Conservation (phyloP, 345 rosid species). For the Durio zibethinus region DNA sequence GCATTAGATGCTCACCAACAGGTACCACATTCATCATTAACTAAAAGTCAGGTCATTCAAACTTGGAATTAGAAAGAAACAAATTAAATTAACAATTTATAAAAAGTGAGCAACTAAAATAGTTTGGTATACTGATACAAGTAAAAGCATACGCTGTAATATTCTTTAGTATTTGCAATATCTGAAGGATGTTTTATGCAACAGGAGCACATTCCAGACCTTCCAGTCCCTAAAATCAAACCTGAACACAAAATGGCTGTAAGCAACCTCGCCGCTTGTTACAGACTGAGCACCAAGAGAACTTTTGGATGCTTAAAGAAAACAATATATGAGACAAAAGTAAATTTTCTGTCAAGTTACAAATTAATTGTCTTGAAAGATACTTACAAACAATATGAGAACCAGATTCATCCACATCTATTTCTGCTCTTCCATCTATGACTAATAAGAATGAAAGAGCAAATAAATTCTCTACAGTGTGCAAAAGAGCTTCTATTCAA, state of each 20-base stretch:
- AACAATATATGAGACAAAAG: constrained; percentile 5
- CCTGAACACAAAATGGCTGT: constrained; percentile 82
- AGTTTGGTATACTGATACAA: not conserved
- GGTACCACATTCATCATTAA: constrained; percentile 52
- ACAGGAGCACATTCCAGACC: constrained; percentile 36
- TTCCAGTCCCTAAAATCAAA: constrained; percentile 90
- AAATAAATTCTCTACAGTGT: constrained; percentile 85
- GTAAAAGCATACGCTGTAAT: not conserved
- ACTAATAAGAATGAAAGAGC: constrained; percentile 84
- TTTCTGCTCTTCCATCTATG: constrained; percentile 82
- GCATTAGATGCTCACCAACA: constrained; percentile 77
- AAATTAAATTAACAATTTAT: not conserved
- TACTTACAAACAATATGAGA: constrained; percentile 72
- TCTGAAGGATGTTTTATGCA: not conserved
- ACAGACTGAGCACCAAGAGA: constrained; percentile 61
- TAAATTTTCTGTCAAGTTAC: not conserved
- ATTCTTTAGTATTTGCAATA: not conserved
- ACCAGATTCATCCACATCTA: constrained; percentile 53
- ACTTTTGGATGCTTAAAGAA: constrained; percentile 65
- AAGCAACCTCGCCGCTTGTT: constrained; percentile 55
- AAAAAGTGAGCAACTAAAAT: not conserved
- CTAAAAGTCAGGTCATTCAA: constrained; percentile 28
- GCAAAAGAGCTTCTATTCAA: constrained; percentile 79
- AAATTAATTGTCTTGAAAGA: not conserved
- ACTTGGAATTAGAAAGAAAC: not conserved